Evolutionary conservation across 2,329 filamentous ascomycete genomes (phyloP).

Genomic region (Clathrospora elynae): DNA sequence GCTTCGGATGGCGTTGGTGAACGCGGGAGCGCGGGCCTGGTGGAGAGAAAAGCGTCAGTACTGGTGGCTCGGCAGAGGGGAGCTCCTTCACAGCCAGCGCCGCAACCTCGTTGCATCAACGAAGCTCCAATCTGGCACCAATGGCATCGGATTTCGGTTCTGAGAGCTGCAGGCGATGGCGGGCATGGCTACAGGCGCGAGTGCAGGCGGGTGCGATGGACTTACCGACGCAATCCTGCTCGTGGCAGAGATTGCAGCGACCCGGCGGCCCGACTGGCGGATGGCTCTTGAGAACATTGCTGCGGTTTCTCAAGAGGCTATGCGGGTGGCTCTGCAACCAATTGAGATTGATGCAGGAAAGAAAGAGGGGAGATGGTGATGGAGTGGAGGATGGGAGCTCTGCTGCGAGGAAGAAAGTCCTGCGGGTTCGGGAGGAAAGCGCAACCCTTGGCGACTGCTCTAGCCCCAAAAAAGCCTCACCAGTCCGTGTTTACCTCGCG

Average conservation of each 20-base stretch:
- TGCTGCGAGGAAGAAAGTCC: conserved; percentile 36
- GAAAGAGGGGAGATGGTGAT: conserved; percentile 50
- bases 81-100: conserved; percentile 47
- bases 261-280: conserved; percentile 93
- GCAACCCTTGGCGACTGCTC: conserved; percentile 28
- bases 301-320: conserved; percentile 55
- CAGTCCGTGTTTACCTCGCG: conserved; percentile 9
- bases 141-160: conserved; percentile 38
- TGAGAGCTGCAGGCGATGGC: conserved; percentile 44
- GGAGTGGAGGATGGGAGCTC: conserved; percentile 44
- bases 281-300: conserved; percentile 97
- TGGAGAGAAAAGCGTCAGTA: conserved; percentile 56
- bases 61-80: conserved; percentile 41
- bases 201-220: conserved; percentile 57
- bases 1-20: conserved; percentile 76
- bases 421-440: conserved; percentile 40
- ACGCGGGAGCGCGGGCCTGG: conserved; percentile 84
- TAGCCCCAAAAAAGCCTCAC: conserved; percentile 26
- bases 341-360: conserved; percentile 52
- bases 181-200: conserved; percentile 48
- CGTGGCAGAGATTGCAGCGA: conserved; percentile 89
- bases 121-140: conserved; percentile 47
- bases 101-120: conserved; percentile 45
- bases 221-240: conserved; percentile 94
- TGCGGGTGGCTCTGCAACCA: conserved; percentile 49